These are phyloP conservation scores for Solanum chilense DNA, from an alignment of 257 asterid species.

Conservation along the genomic window DNA sequence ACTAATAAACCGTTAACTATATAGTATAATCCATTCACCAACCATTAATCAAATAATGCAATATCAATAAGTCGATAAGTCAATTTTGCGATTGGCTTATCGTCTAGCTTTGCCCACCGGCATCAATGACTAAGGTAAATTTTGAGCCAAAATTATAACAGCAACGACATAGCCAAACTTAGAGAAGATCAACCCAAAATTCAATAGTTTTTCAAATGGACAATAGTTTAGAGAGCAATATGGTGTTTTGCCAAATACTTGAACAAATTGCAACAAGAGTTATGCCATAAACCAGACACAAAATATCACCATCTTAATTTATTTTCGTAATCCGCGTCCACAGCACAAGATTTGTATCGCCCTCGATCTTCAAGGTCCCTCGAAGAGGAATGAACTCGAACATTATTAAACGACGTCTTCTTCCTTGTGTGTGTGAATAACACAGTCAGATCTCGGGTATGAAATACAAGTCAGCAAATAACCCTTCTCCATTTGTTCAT, in stretches of 20 bases:
- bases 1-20: rapidly evolving
- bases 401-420: slow-evolving; percentile 13
- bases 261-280: background rate
- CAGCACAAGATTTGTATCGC: background rate
- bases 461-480: slow-evolving; percentile 24
- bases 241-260: background rate
- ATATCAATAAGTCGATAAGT: background rate
- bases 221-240: background rate
- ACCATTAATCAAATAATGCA: rapidly evolving
- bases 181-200: background rate
- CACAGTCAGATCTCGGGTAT: slow-evolving; percentile 24
- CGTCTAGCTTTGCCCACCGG: background rate
- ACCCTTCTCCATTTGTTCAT: slow-evolving; percentile 28
- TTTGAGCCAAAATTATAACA: background rate
- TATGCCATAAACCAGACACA: background rate
- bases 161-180: background rate
- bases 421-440: slow-evolving; percentile 28
- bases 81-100: rapidly evolving
- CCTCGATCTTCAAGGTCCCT: background rate
- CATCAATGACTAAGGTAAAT: background rate
- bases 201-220: background rate
- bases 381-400: background rate
- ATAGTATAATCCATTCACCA: rapidly evolving
- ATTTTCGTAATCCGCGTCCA: background rate
- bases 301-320: background rate